Conservation (phyloP, 495 filamentous ascomycete species). For the Neurospora terricola region DNA sequence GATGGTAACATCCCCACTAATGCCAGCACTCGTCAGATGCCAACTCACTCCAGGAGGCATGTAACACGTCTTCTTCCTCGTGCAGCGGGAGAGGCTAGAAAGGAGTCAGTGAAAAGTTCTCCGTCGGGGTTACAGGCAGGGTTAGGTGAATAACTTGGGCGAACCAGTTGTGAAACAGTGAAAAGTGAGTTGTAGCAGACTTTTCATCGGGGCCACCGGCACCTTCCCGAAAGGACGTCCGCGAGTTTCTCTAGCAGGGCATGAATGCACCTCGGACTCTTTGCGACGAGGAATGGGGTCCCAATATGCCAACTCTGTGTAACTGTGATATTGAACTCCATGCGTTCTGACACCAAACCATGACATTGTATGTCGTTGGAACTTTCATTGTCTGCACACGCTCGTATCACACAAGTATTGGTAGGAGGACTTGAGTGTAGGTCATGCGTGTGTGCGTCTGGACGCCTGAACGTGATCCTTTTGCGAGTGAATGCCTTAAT, state of each 20-base stretch:
- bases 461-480: neutral
- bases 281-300: neutral
- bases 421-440: neutral
- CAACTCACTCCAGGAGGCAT: neutral
- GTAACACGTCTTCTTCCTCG: neutral
- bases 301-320: neutral
- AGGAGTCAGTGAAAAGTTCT: neutral
- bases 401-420: neutral
- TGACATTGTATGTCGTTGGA: neutral
- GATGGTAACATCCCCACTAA: neutral
- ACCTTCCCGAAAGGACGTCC: neutral
- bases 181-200: neutral
- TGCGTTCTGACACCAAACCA: neutral
- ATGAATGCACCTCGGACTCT: neutral
- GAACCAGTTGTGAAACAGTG: neutral
- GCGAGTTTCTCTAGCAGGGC: neutral
- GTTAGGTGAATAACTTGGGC: neutral
- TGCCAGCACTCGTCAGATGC: neutral
- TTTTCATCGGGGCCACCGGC: neutral
- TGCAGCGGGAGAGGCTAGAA: neutral
- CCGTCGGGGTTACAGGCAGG: neutral
- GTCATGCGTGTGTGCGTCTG: neutral
- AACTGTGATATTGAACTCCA: neutral
- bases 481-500: neutral
- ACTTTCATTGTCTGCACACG: neutral